Evolutionary conservation across 495 filamentous ascomycete species (phyloP), one percentile per base, ranked within the genome.

Genomic region (Penicillium dipodomyicola): DNA sequence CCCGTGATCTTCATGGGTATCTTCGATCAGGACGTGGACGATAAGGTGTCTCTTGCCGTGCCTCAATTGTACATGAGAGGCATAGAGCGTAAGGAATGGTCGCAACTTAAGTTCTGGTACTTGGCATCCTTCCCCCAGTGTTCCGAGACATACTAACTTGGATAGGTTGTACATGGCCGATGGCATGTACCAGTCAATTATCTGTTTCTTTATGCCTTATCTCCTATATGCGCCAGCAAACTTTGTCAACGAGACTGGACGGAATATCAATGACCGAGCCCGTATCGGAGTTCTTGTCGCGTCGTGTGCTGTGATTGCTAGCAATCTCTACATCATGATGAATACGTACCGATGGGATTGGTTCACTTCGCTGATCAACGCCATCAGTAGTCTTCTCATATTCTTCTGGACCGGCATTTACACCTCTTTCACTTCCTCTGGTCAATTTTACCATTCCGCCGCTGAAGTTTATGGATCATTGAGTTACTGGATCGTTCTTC

Each of bases 291-390:
- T 88, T 49, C 90, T 91, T 63, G 82, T 97, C 52, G 91, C 84
- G 4, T 82, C 85, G 49, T 89, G 87, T 49, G 84, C 90, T 14
- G 84, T 95, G 43, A 77, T 96, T 63, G 65, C 82, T 12, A 94
- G 96, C 73, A 99, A 99, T 67, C 68, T 85, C 52, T 99, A 97
- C 77, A 87, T 99, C 63, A 76, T 97, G 59, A 82, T 99, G 75
- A 99, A 99, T 70, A 92, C 89, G 5, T 97, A 94, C 70, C 81
- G 92, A 55, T 97, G 95, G 95, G 95, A 99, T 70, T 97, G 93
- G 93, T 77, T 97, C 64, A 90, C 92, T 60, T 63, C 89, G 12
- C 77, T 96, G 65, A 86, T 96, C 63, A 86, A 92, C 29, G 67
- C 66, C 45, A 80, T 97, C 67, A 96, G 92, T 72, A 87, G 87